phyloP scores from a whole-genome alignment of 2,329 filamentous ascomycete genomes.

The Rhinocladiella similis region DNA sequence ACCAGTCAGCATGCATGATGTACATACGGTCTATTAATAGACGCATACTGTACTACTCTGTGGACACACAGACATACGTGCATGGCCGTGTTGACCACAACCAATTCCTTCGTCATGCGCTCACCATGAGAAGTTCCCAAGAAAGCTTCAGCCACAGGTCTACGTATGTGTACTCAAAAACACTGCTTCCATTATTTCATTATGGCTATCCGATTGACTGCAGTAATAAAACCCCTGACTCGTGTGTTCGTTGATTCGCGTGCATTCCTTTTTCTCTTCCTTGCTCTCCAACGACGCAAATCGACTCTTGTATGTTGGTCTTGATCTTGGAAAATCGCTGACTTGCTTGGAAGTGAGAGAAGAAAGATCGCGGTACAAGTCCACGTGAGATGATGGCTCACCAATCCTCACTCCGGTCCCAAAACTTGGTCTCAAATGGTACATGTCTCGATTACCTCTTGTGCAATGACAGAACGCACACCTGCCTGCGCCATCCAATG shows the following conservation, averaged over 20 bases:
- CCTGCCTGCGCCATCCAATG: constrained; percentile 4
- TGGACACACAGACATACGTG: too few relatives aligned
- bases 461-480: neutral
- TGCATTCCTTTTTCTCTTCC: neutral
- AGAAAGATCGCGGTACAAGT: neutral
- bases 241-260: neutral
- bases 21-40: too few relatives aligned
- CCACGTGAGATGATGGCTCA: neutral
- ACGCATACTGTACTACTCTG: too few relatives aligned
- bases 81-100: too few relatives aligned
- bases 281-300: neutral
- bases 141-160: neutral
- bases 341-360: neutral
- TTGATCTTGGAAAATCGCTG: neutral
- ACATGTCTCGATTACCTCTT: neutral
- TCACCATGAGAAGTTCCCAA: neutral
- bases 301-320: neutral
- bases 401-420: neutral
- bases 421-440: neutral
- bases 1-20: too few relatives aligned
- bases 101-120: neutral
- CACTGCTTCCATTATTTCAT: constrained; percentile 8
- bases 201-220: neutral
- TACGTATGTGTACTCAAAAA: neutral
- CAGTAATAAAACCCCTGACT: neutral